phyloP scores from a whole-genome alignment of 352 stramenopile species.

The Pythium dissotocum region DNA sequence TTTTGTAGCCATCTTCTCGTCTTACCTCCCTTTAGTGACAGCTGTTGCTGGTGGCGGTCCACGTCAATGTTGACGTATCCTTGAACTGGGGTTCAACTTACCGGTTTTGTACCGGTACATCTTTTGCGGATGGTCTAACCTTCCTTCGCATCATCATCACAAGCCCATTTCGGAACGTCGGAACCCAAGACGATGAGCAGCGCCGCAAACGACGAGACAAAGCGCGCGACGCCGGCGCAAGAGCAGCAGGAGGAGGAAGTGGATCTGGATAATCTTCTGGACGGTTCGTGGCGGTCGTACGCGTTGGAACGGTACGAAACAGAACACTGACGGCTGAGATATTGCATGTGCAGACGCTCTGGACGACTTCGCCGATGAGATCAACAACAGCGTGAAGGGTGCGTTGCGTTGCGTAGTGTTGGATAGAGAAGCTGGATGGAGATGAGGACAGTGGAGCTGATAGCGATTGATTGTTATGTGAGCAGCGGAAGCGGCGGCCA shows the following conservation, averaged over 20 bases:
- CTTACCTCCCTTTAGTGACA: not conserved
- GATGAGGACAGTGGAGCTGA: not conserved
- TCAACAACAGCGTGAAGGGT: slow-evolving; percentile 36
- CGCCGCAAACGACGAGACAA: slow-evolving; percentile 32
- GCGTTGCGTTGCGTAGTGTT: not conserved
- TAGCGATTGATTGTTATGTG: slow-evolving; percentile 1
- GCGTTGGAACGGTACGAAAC: not conserved
- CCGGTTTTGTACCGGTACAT: slow-evolving; percentile 26
- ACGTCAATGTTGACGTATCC: slow-evolving; percentile 29
- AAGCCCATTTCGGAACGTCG: not conserved
- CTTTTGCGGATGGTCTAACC: not conserved
- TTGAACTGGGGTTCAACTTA: slow-evolving; percentile 24
- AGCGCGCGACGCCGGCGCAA: slow-evolving; percentile 14
- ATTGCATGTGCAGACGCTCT: slow-evolving; percentile 56
- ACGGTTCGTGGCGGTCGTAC: slow-evolving; percentile 36
- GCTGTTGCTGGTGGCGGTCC: not conserved
- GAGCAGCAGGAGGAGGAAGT: slow-evolving; percentile 46
- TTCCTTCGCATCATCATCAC: not conserved
- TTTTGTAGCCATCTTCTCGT: slow-evolving; percentile 20
- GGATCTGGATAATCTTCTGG: slow-evolving; percentile 81
- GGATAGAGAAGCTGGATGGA: not conserved
- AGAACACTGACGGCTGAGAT: slow-evolving; percentile 3
- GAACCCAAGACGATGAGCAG: slow-evolving; percentile 2
- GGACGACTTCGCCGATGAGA: slow-evolving; percentile 81
- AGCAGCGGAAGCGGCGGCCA: slow-evolving; percentile 12